Conservation (phyloP, 495 filamentous ascomycete genomes). For the Lophiostoma macrostomum region DNA sequence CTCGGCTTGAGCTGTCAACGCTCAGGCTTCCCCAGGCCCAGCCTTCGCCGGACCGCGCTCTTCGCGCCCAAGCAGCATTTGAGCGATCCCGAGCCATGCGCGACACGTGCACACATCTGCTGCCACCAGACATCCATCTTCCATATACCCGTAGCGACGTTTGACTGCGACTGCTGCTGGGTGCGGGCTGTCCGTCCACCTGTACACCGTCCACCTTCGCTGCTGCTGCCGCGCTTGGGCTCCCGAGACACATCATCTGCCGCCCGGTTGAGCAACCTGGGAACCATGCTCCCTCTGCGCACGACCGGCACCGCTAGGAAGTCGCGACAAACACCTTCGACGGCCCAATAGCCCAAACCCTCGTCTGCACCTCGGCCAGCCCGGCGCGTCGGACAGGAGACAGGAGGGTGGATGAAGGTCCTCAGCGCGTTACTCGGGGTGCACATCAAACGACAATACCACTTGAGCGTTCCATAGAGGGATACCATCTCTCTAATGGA, state of each 20-base stretch:
- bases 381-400: constrained; percentile 11
- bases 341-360: neutral
- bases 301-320: constrained; percentile 18
- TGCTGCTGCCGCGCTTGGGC: neutral
- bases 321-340: constrained; percentile 1
- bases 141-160: neutral
- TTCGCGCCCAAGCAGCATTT: too few relatives aligned
- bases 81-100: too few relatives aligned
- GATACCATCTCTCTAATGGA: constrained; percentile 34
- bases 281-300: constrained; percentile 16
- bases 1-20: too few relatives aligned
- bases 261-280: constrained; percentile 19
- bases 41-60: too few relatives aligned
- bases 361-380: neutral
- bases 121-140: too few relatives aligned
- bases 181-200: neutral
- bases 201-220: neutral
- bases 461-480: constrained; percentile 39
- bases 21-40: too few relatives aligned
- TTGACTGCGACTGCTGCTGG: neutral
- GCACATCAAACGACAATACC: constrained; percentile 34
- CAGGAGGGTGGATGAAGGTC: constrained; percentile 34
- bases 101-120: too few relatives aligned
- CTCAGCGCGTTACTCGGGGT: constrained; percentile 28
- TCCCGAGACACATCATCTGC: constrained; percentile 9